Percentiles rank a stretch among this genome's conserved stretches.
Conservation (phyloP, 306 rosid genomes). For the Dryas octopetala region DNA sequence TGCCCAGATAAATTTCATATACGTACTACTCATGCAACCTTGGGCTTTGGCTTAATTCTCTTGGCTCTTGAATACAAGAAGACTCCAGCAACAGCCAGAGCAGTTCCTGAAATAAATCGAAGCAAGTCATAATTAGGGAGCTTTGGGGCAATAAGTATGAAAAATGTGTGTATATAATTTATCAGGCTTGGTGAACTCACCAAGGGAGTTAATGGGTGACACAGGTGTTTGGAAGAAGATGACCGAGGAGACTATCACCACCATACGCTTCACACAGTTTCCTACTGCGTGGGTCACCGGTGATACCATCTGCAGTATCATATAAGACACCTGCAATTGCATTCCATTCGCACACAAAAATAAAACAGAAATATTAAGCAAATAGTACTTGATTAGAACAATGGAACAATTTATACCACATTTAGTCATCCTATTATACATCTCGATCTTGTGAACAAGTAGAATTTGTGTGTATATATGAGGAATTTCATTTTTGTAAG, state of each 20-base stretch:
- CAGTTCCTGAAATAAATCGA: conserved; percentile 55
- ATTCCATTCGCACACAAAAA: not conserved
- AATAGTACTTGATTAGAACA: too few relatives aligned
- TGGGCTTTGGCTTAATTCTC: conserved; percentile 44
- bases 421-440: too few relatives aligned
- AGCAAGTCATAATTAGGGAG: not conserved
- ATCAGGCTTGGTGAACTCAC: conserved; percentile 28
- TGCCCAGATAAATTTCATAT: not conserved
- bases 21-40: conserved; percentile 26
- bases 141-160: too few relatives aligned
- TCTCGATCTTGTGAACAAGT: too few relatives aligned
- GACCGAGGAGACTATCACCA: conserved; percentile 62
- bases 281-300: conserved; percentile 77
- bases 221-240: conserved; percentile 64
- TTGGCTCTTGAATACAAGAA: conserved; percentile 70
- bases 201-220: conserved; percentile 48
- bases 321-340: conserved; percentile 57
- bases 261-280: conserved; percentile 70
- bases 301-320: conserved; percentile 60
- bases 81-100: conserved; percentile 64
- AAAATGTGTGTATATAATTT: too few relatives aligned
- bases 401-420: too few relatives aligned
- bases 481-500: not conserved
- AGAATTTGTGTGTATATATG: too few relatives aligned
- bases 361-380: not conserved